Evolutionary conservation across 169 alveolate genomes (phyloP).

Genomic region (Neospora caninum): DNA sequence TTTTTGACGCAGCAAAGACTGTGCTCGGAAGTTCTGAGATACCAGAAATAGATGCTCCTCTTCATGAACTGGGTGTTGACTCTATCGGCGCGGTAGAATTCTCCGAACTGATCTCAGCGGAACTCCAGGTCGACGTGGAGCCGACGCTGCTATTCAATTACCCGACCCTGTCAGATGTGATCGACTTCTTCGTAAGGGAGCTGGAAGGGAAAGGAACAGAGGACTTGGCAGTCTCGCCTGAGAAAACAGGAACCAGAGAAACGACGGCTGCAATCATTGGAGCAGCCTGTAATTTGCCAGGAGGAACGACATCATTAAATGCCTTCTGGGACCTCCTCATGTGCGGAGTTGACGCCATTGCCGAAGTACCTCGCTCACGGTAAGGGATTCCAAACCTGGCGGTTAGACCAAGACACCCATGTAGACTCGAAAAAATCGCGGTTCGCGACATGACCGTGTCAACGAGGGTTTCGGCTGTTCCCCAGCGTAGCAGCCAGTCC

Average conservation of each 20-base stretch:
- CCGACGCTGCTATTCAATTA: conserved; percentile 79
- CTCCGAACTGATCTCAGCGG: conserved; percentile 75
- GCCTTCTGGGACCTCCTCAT: conserved; percentile 75
- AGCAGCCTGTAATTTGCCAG: conserved; percentile 78
- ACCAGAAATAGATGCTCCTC: conserved; percentile 75
- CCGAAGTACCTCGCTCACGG: conserved; percentile 75
- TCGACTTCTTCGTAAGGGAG: conserved; percentile 70
- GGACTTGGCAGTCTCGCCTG: conserved; percentile 33
- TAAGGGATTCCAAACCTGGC: background rate
- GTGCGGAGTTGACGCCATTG: conserved; percentile 74
- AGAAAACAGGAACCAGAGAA: conserved; percentile 1
- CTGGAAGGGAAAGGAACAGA: conserved; percentile 62
- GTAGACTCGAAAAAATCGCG: no score
- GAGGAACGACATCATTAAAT: conserved; percentile 74
- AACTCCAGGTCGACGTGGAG: conserved; percentile 73
- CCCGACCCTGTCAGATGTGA: conserved; percentile 77
- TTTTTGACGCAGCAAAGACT: conserved; percentile 59
- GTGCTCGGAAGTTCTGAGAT: conserved; percentile 66
- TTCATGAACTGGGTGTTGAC: conserved; percentile 80
- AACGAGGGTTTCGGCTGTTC: no score
- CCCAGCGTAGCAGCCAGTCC: no score
- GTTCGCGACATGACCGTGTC: no score
- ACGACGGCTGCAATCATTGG: conserved; percentile 69
- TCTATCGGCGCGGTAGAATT: conserved; percentile 78
- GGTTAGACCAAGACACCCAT: background rate